phyloP scores from a whole-genome alignment of 306 rosid species.

The Glycine tomentella region DNA sequence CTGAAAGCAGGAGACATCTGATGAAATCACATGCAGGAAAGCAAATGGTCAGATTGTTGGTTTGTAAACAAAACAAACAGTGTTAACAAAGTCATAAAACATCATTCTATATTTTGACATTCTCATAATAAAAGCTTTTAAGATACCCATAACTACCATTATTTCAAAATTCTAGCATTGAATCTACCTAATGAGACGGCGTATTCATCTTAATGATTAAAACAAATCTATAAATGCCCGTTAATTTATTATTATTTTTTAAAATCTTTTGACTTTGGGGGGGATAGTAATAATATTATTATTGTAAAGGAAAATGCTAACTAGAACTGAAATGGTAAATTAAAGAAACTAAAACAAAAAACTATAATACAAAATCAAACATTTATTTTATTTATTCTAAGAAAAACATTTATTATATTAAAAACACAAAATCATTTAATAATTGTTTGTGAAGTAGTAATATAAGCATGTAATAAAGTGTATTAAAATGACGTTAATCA shows the following conservation, averaged over 20 bases:
- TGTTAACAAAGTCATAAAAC: slow-evolving; percentile 14
- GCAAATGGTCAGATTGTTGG: slow-evolving; percentile 49
- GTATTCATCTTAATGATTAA: background rate
- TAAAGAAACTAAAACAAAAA: too few species aligned
- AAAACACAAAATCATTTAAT: background rate
- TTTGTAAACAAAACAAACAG: slow-evolving; percentile 19
- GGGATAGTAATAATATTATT: too few species aligned
- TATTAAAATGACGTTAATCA: background rate
- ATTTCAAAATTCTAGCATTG: background rate
- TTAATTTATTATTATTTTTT: too few species aligned
- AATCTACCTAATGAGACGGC: background rate
- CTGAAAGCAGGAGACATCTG: slow-evolving; percentile 94
- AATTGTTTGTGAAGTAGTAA: background rate
- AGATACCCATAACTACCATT: slow-evolving; percentile 6
- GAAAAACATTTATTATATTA: background rate
- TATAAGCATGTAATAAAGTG: background rate
- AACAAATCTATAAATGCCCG: background rate
- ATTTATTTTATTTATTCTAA: too few species aligned
- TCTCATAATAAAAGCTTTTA: background rate
- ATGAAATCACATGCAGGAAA: slow-evolving; percentile 48
- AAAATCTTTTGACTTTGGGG: background rate
- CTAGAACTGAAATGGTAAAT: background rate
- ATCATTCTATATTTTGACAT: background rate
- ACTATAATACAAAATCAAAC: background rate
- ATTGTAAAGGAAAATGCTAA: background rate